Base-by-base conservation (phyloP, 768 basidiomycete species). In the Cystobasidium ongulense region DNA sequence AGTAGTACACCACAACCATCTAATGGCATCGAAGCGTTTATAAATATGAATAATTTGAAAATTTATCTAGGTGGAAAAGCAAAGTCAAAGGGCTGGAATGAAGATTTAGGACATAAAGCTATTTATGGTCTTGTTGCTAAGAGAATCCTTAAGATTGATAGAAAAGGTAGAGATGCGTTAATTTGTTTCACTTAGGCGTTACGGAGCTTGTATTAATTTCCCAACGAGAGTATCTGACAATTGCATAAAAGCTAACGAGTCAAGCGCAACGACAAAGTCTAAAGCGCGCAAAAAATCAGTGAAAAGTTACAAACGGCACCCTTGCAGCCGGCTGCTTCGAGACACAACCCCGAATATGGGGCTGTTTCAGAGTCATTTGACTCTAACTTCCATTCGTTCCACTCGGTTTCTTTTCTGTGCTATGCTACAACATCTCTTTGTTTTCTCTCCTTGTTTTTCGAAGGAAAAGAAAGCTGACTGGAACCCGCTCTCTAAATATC, bases 41-140 rank as follows among this genome's bases (percentile, higher is more conserved):
- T 71, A 2, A 36, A 52, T 27, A 54, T 71, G 53, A 71, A 54
- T 39, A 54, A 52, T 27, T 33, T 71, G 27, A 71, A 71, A 36
- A 59, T 52, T 33, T 33, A 35, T 57, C 36, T 71, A 35, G 68
- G 52, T 23, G 23, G 27, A 5, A 54, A 35, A 54, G 68, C 68
- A 29, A 71, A 59, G n/a, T 29, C 21, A 38, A 73, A 29, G 27
- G 63, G 72, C 8, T 73, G 31, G 36, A 53, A 50, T 29, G 72
- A 46, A 18, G 72, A 65, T 36, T 43, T 63, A 59, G 63, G 72
- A 13, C 66, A 63, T 38, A 73, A 73, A 50, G 72, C 72, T 4
- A 59, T 73, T n/a, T 73, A 73, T 66, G 63, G 72, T 10, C 41
- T 73, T 23, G 72, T 70, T 17, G 72, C 62, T 25, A 73, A 52